Base-by-base conservation (phyloP, 1,139 yeast genomes). In the Nakaseomyces bracarensis region DNA sequence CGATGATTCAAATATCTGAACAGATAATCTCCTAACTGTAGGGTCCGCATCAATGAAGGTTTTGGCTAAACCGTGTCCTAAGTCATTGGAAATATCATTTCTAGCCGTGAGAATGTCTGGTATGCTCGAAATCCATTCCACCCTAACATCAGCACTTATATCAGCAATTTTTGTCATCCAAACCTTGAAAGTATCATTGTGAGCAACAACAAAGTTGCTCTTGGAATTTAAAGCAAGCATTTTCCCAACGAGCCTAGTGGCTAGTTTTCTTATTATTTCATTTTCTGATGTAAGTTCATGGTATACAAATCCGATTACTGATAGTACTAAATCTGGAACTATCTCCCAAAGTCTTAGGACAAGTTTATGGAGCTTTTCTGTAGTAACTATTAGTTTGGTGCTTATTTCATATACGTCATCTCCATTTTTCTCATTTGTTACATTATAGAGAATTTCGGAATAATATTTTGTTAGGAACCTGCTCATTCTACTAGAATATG, bases 161-260 rank as follows among this genome's bases (percentile, higher is more conserved):
- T 89, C 96, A 20, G 82, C 68, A 2, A 82, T 72, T 49, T 89
- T 82, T 49, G 80, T 79, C 43, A 78, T 58, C 96, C 96, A 89
- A 18, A 71, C 73, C 16, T 65, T 61, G 76, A 83, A 87, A 0
- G 83, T 74, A 14, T 74, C 73, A 27, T 69, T 70, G 51, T 82
- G 87, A 1, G 71, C 69, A 1, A 72, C 64, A 13, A 75, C 70
- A 57, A 87, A 83, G 54, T 78, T 79, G 8, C 77, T 63, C 22
- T 72, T 70, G 2, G 78, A 61, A 19, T 64, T 63, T 9, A 69
- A 60, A 0, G 79, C 72, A 1, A 86, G 61, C 62, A 89, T 77
- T 36, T 70, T 65, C 0, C 94, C 93, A 5, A 89, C 71, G 0
- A 93, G 75, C 39, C 74, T 74, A 0, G 95, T 83, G 0, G 95